A percentile compares a stretch with the other conserved stretches of the same genome.
Conservation (phyloP, 2,329 filamentous ascomycete genomes). For the Colletotrichum agaves region DNA sequence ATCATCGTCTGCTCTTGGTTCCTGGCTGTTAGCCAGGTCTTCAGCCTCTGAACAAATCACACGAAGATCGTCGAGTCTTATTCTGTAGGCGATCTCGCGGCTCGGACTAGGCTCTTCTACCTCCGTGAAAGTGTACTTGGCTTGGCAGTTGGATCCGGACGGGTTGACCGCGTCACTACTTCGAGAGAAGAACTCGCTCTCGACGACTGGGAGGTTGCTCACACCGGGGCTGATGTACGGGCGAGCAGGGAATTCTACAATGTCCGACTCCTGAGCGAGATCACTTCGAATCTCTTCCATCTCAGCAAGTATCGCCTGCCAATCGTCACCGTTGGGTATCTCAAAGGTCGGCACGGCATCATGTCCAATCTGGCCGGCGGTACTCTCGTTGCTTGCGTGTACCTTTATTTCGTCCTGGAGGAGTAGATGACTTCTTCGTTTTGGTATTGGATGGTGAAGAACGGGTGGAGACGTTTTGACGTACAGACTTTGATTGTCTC, state of each 20-base stretch:
- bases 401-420: background rate
- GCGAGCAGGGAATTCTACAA: background rate
- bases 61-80: background rate
- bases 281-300: background rate
- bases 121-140: background rate
- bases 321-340: constrained; percentile 10
- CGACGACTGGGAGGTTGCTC: background rate
- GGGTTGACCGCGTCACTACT: background rate
- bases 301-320: constrained; percentile 10
- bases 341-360: background rate
- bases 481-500: background rate
- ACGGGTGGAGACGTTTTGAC: constrained; percentile 18
- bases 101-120: background rate
- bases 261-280: background rate
- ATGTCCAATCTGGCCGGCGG: constrained; percentile 13
- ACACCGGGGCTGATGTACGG: constrained; percentile 16
- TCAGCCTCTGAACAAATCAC: background rate
- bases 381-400: constrained; percentile 10
- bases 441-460: constrained; percentile 35
- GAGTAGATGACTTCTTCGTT: constrained; percentile 29
- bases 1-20: background rate
- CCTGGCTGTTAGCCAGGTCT: background rate
- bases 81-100: background rate
- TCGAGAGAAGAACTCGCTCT: background rate
- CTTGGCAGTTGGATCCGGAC: background rate